These are phyloP conservation scores for Fragilaria radians DNA, from an alignment of 108 stramenopile species.

Conservation along the genomic window DNA sequence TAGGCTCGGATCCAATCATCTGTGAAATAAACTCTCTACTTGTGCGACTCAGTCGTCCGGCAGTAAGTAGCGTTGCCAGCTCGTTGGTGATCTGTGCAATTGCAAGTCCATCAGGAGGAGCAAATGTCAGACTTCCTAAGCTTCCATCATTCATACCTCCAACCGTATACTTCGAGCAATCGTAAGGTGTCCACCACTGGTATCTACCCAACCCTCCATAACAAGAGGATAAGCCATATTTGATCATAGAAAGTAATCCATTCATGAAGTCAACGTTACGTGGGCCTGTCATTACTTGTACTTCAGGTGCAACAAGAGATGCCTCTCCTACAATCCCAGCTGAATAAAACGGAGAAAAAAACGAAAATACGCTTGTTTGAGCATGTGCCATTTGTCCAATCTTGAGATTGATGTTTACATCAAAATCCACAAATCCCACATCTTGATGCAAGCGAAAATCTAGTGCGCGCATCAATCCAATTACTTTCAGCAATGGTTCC, in stretches of 20 bases:
- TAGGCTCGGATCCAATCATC: background rate
- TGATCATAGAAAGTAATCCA: slow-evolving; percentile 40
- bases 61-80: slow-evolving; percentile 44
- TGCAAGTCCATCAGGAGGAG: background rate
- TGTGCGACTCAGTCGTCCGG: slow-evolving; percentile 38
- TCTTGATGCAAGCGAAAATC: slow-evolving; percentile 13
- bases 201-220: slow-evolving; percentile 27
- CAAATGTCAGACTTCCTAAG: background rate
- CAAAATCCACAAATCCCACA: slow-evolving; percentile 5
- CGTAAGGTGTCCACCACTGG: background rate
- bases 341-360: slow-evolving; percentile 39
- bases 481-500: slow-evolving; percentile 54
- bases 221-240: slow-evolving; percentile 44
- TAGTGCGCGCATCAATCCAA: slow-evolving; percentile 45
- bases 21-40: slow-evolving; percentile 9
- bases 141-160: background rate
- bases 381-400: slow-evolving; percentile 42
- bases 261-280: slow-evolving; percentile 27
- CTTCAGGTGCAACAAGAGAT: slow-evolving; percentile 41
- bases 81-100: slow-evolving; percentile 27
- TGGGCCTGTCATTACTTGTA: slow-evolving; percentile 30
- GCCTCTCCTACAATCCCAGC: slow-evolving; percentile 29
- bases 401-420: slow-evolving; percentile 8
- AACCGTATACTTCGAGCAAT: background rate
- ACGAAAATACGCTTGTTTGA: slow-evolving; percentile 50